Percentiles rank a stretch among this genome's conserved stretches.
phyloP scores from a whole-genome alignment of 2,329 filamentous ascomycete species.

The Alternaria tenuissima region DNA sequence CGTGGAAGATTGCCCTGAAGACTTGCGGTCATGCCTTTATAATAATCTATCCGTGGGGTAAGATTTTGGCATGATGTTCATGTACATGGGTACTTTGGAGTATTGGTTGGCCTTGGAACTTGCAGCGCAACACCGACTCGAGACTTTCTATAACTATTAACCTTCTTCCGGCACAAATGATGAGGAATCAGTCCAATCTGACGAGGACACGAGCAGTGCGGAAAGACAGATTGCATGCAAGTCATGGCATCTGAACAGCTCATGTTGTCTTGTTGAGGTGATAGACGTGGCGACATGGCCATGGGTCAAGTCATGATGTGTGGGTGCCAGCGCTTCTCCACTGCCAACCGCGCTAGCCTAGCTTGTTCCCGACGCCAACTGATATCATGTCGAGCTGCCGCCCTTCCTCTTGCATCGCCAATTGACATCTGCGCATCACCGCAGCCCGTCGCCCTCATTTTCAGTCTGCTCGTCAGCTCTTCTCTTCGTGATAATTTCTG shows the following conservation, averaged over 20 bases:
- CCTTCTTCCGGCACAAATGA: too few relatives aligned
- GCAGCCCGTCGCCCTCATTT: conserved; percentile 18
- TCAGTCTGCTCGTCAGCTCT: conserved; percentile 17
- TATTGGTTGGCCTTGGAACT: too few relatives aligned
- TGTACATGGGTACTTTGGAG: too few relatives aligned
- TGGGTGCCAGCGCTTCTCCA: conserved; percentile 3
- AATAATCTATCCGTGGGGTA: too few relatives aligned
- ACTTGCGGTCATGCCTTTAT: too few relatives aligned
- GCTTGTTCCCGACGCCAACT: conserved; percentile 14
- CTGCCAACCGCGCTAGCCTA: conserved; percentile 13
- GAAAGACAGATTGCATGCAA: neutral
- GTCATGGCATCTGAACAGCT: neutral
- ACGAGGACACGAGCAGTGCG: neutral
- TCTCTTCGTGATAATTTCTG: conserved; percentile 10
- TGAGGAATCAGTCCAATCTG: neutral
- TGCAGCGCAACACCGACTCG: too few relatives aligned
- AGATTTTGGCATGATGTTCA: too few relatives aligned
- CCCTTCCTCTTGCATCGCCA: conserved; percentile 14
- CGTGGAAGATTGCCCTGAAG: too few relatives aligned
- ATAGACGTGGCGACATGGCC: neutral
- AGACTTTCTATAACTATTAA: too few relatives aligned
- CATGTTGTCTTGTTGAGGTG: neutral
- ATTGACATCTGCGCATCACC: conserved; percentile 28
- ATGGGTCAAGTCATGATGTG: conserved; percentile 3
- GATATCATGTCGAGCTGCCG: conserved; percentile 14